Percentiles rank a stretch among this genome's conserved stretches.
Conservation (phyloP, 176 grass and related monocot species). For the Rhipidocladum racemiflorum region DNA sequence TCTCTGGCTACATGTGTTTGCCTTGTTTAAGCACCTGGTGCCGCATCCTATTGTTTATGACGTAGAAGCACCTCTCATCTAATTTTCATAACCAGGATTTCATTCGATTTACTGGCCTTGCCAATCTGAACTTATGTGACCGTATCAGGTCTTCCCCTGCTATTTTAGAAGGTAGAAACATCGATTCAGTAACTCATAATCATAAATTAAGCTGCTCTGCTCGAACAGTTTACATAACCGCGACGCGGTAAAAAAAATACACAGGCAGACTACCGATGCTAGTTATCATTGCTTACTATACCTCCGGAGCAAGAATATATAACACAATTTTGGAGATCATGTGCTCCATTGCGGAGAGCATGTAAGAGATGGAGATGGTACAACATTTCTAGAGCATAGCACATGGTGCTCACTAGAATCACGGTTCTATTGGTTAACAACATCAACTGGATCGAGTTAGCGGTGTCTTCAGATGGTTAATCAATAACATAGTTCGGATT, state of each 20-base stretch:
- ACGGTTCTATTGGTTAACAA: background rate
- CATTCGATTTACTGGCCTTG: no score
- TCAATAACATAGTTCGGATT: constrained; percentile 92
- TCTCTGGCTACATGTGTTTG: no score
- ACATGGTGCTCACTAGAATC: background rate
- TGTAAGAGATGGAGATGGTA: background rate
- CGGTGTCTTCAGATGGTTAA: constrained; percentile 22
- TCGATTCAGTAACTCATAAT: no score
- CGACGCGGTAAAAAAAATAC: background rate
- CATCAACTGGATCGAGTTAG: constrained; percentile 18
- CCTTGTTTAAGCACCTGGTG: no score
- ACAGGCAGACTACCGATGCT: background rate
- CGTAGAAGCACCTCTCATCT: no score
- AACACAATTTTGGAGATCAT: constrained; percentile 15
- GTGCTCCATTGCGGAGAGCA: background rate
- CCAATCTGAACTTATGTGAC: no score
- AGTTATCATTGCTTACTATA: background rate
- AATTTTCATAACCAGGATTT: no score
- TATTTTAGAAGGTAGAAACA: no score
- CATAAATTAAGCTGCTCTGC: no score
- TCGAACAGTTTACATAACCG: background rate
- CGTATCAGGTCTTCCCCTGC: no score
- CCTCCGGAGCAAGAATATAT: background rate
- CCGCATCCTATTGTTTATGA: no score
- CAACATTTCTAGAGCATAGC: constrained; percentile 12